Evolutionary conservation across 1,284 basidiomycete species (phyloP), one percentile per base, ranked within the genome.

Genomic region (Rhodotorula sp.): DNA sequence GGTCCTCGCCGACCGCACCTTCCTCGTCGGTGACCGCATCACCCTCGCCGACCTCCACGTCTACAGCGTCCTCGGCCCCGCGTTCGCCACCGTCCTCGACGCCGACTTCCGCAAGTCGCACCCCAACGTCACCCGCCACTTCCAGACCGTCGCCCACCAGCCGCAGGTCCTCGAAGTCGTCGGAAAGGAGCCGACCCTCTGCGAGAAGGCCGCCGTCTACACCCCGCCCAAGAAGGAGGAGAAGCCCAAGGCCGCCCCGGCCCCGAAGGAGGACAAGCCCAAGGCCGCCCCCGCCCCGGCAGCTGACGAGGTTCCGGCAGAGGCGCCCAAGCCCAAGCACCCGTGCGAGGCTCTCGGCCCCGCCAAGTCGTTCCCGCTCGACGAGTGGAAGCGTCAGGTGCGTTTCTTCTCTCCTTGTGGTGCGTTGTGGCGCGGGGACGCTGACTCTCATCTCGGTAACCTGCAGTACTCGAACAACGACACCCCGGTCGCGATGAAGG

Each of bases 21-120:
- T 89, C 87, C 86, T 97, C 78, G 93, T 94, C 67, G 89, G 89
- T 78, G 92, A 98, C 81, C 91, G 95, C 78, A 89, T 98, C 85
- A 92, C 94, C 70, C 86, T 95, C 65, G 95, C 94, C 75, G 95
- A 99, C 80, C 82, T 98, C 81, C 82, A 83, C 77, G 76, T 93
- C 75, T 91, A 89, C 57, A 81, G 84, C 55, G 76, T 85, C 78
- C 80, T 92, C 74, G 71, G 66, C 59, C 70, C 73, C 53, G 76
- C 72, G 29, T 69, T 68, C 62, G 70, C 76, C 65, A 69, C 68
- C 63, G 69, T 86, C 74, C 76, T 92, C 75, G 93, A 91, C 77
- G 86, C 88, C 17, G 76, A 85, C 58, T 78, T 84, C 61, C 88
- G 92, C 71, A 83, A 84, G 59, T 86, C 89, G 79, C 81, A 87